Evolutionary conservation across 345 rosid species (phyloP).

Genomic region (Toxicodendron radicans): DNA sequence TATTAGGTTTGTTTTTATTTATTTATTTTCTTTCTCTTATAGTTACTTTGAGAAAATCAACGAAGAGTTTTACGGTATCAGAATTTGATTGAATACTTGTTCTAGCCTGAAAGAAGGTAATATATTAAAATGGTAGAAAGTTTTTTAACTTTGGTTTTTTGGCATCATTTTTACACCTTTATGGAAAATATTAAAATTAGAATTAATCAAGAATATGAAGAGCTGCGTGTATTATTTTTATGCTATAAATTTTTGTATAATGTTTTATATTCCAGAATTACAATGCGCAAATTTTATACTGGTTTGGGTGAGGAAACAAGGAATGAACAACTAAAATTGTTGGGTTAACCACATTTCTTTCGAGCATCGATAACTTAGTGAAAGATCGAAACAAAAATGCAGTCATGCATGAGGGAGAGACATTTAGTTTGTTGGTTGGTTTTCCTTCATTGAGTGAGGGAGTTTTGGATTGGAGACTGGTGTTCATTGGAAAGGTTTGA

Average conservation of each 20-base stretch:
- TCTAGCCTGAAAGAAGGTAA: background rate
- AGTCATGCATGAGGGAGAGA: background rate
- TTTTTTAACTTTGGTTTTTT: background rate
- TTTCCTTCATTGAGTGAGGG: background rate
- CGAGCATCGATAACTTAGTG: too few species aligned
- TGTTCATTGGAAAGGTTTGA: background rate
- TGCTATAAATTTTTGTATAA: too few species aligned
- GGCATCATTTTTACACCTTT: too few species aligned
- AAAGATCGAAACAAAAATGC: background rate
- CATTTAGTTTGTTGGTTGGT: background rate
- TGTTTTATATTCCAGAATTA: too few species aligned
- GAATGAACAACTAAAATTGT: too few species aligned
- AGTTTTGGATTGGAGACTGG: background rate
- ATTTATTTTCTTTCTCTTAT: background rate
- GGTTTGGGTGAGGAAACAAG: too few species aligned
- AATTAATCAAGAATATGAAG: too few species aligned
- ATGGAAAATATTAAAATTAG: too few species aligned
- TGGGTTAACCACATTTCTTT: too few species aligned
- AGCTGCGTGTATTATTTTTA: too few species aligned
- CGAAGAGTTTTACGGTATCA: background rate
- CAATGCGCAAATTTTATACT: too few species aligned
- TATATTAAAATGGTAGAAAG: background rate
- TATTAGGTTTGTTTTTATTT: too few species aligned
- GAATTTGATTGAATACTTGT: background rate
- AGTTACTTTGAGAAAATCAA: background rate